A percentile compares a stretch with the other conserved stretches of the same genome.
These are phyloP conservation scores for Kodamaea ohmeri DNA, from an alignment of 1,139 yeast species.

Conservation along the genomic window DNA sequence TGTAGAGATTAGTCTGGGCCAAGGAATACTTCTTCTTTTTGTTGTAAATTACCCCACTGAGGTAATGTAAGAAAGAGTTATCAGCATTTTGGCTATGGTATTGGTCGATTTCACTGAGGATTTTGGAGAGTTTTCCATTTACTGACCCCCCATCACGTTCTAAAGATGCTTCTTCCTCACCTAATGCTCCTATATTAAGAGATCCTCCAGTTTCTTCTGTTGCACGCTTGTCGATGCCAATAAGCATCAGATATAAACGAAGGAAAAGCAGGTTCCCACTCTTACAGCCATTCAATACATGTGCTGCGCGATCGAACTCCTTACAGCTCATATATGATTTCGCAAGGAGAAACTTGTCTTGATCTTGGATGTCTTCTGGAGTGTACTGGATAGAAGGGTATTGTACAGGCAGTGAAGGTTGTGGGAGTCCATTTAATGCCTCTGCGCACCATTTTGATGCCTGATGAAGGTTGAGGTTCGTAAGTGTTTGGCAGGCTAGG, in stretches of 20 bases:
- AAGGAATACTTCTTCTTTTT: conserved; percentile 56
- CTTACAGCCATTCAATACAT: conserved; percentile 49
- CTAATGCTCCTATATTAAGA: conserved; percentile 29
- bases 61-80: conserved; percentile 67
- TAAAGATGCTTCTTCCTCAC: conserved; percentile 7
- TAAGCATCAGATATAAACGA: conserved; percentile 62
- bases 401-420: conserved; percentile 14
- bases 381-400: conserved; percentile 13
- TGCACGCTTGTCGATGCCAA: conserved; percentile 71
- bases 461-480: conserved; percentile 54
- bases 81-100: conserved; percentile 24
- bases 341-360: conserved; percentile 55
- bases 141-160: conserved; percentile 20
- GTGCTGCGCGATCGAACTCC: conserved; percentile 80
- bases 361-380: conserved; percentile 32
- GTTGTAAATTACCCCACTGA: conserved; percentile 63
- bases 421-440: conserved; percentile 53
- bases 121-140: conserved; percentile 36
- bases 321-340: conserved; percentile 75
- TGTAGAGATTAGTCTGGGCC: conserved; percentile 60
- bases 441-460: conserved; percentile 84
- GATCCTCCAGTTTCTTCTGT: conserved; percentile 73
- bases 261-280: conserved; percentile 62
- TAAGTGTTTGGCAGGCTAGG: conserved; percentile 26
- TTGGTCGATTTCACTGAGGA: conserved; percentile 42